Conservation (phyloP, 139 green algal genomes). For the Tetraselmis chui region DNA sequence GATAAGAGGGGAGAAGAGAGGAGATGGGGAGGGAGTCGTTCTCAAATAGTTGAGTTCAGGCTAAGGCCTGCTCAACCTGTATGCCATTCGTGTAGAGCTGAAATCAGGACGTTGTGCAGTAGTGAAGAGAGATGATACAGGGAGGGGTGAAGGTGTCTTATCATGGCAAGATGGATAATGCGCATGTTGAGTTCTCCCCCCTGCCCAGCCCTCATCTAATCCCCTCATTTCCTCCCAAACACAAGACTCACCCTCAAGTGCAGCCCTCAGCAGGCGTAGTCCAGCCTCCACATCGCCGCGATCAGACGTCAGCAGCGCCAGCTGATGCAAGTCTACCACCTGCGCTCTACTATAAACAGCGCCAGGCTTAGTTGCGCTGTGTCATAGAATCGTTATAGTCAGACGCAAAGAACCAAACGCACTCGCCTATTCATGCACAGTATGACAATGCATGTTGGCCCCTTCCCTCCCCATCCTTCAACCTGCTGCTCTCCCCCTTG, state of each 20-base stretch:
- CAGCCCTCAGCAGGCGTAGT: neutral
- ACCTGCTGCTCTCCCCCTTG: neutral
- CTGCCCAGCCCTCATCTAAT: neutral
- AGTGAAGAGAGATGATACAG: neutral
- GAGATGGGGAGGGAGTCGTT: neutral
- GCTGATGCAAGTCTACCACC: neutral
- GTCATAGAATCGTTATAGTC: neutral
- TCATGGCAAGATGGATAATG: neutral
- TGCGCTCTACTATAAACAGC: neutral
- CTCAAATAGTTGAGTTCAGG: neutral
- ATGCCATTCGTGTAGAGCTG: neutral
- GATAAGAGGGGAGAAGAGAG: neutral
- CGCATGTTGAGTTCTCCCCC: neutral
- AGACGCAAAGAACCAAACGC: neutral
- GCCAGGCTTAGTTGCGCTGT: neutral
- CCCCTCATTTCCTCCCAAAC: no score
- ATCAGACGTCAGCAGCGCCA: neutral
- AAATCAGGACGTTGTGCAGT: no score
- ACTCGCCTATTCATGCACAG: neutral
- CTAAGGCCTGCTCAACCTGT: neutral
- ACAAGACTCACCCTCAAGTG: no score
- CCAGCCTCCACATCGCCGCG: neutral
- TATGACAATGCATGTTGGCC: neutral
- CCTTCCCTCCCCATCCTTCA: neutral
- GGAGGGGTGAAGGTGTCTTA: no score